phyloP scores from a whole-genome alignment of 176 grass and related monocot species.

The Juncus inflexus region DNA sequence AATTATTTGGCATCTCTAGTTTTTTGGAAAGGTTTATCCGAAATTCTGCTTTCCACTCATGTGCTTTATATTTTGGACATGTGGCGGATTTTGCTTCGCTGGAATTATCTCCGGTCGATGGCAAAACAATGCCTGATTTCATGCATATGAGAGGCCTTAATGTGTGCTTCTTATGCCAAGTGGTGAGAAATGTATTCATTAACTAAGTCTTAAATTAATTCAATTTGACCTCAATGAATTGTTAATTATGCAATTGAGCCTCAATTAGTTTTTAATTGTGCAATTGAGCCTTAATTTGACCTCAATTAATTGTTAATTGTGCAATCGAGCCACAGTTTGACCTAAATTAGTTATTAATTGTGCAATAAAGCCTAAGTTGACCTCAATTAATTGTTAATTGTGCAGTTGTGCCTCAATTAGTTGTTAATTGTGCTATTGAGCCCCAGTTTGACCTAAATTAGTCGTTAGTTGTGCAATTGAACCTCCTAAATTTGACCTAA shows the following conservation, averaged over 20 bases:
- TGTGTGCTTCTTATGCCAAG: slow-evolving; percentile 76
- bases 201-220: slow-evolving; percentile 18
- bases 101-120: slow-evolving; percentile 98
- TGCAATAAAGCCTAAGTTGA: slow-evolving; percentile 4
- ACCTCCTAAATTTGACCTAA: no score
- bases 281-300: no score
- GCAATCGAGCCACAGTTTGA: no score
- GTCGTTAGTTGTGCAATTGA: no score
- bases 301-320: no score
- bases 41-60: no score
- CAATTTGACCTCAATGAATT: slow-evolving; percentile 3
- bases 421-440: no score
- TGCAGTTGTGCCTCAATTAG: not conserved
- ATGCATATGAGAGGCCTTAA: slow-evolving; percentile 96
- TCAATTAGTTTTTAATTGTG: no score
- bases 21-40: no score
- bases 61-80: slow-evolving; percentile 27
- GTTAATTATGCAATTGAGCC: slow-evolving; percentile 3
- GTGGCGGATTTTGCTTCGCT: slow-evolving; percentile 99
- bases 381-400: not conserved
- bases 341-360: no score
- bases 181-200: slow-evolving; percentile 40
- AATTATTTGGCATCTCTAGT: no score
- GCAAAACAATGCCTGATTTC: slow-evolving; percentile 95
- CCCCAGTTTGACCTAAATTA: no score